Base-by-base conservation (phyloP, 129 eudicot species). In the Centrapalus pauciflorus region DNA sequence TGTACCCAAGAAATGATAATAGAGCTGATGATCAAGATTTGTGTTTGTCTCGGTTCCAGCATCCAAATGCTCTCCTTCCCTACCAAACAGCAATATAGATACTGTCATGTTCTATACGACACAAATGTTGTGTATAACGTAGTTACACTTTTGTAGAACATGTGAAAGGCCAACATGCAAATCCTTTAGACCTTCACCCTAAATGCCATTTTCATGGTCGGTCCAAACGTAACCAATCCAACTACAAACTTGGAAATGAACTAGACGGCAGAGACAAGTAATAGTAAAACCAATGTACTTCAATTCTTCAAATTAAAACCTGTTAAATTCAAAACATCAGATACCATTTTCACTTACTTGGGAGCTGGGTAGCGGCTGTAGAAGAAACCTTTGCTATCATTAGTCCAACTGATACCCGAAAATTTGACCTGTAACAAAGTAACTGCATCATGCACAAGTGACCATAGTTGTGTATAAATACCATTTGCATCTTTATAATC, bases 331-430 rank as follows among this genome's bases (percentile, higher is more conserved):
- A 8, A 52, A 35, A 38, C 19, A 63, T 48, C 3, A 56, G 35
- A 63, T 41, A 11, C 20, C 14, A 10, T 10, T 9, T 68, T 16
- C 35, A 83, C 97, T 86, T 84, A 89, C 99, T 81, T 75, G 26
- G 99, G 99, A 50, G 96, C 81, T 24, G 99, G 99, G 67, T 84
- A 94, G 16, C 99, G 97, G 75, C 86, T 86, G 84, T 94, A 94
- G 75, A 94, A 94, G 70, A 94, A 94, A 13, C 99, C 99, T 79
- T 89, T 94, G 77, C 87, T 69, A 76, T 94, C 99, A 76, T 84
- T 93, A 1, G 99, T 94, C 96, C 99, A 94, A 61, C 90, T 84
- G 24, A 94, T 82, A 72, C 80, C 77, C 25, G 95, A 86, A 84
- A 94, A 85, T 68, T 94, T 94, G 46, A 94, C 98, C 98, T 91